Conservation (phyloP, 139 green algal genomes). For the Tetratostichococcus sp. region DNA sequence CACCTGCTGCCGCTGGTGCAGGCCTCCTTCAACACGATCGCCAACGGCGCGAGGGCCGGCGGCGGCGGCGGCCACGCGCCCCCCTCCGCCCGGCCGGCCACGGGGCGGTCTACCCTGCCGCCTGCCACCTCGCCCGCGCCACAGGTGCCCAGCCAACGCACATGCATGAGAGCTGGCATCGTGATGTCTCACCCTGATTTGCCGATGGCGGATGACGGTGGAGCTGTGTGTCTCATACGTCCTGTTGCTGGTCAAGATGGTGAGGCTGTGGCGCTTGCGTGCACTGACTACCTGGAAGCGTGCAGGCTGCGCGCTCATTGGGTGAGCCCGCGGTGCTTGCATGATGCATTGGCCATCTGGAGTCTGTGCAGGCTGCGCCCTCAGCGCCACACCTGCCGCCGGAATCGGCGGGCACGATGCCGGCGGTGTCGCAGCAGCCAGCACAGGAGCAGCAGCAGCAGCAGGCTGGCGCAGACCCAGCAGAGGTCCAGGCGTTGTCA, state of each 20-base stretch:
- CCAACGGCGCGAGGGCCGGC: not conserved
- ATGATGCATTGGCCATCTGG: too few relatives aligned
- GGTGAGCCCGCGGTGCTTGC: too few relatives aligned
- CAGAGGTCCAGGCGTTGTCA: slow-evolving; percentile 13
- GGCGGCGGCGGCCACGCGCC: not conserved
- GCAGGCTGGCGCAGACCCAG: not conserved
- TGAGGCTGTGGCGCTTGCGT: too few relatives aligned
- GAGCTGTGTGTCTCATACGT: too few relatives aligned
- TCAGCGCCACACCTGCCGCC: not conserved
- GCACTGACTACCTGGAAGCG: too few relatives aligned
- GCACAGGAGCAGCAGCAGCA: not conserved
- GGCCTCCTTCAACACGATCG: not conserved
- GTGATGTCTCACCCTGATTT: too few relatives aligned
- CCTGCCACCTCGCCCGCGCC: not conserved
- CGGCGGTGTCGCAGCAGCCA: not conserved
- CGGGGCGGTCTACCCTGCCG: not conserved
- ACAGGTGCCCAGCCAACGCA: not conserved
- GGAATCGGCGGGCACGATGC: not conserved
- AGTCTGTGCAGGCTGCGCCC: not conserved
- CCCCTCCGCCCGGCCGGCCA: not conserved
- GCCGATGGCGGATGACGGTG: too few relatives aligned
- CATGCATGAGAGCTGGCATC: slow-evolving; percentile 7
- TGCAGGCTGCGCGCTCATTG: too few relatives aligned
- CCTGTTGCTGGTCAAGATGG: too few relatives aligned
- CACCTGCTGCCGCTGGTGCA: too few relatives aligned